These are phyloP conservation scores for Globisporangium middletonii DNA, from an alignment of 352 stramenopile genomes.

Conservation along the genomic window DNA sequence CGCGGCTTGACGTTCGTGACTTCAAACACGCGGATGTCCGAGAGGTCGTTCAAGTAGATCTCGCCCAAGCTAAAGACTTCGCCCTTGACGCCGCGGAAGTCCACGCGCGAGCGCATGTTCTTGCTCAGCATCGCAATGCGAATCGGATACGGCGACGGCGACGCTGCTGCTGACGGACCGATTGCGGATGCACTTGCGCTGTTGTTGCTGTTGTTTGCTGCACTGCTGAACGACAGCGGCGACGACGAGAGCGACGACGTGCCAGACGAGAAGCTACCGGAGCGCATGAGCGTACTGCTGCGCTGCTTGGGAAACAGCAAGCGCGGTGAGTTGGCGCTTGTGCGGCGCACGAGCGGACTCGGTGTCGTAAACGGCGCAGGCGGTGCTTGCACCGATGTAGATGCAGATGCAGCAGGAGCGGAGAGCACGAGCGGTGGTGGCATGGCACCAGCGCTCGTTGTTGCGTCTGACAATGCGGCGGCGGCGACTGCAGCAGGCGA, in stretches of 20 bases:
- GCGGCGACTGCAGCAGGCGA: neutral
- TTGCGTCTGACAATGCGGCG: neutral
- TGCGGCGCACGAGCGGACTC: constrained; percentile 1
- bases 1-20: constrained; percentile 56
- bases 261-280: constrained; percentile 14
- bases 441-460: neutral
- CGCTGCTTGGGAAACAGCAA: constrained; percentile 11
- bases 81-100: constrained; percentile 43
- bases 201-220: neutral
- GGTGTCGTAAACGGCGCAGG: neutral
- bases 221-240: neutral
- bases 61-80: constrained; percentile 67
- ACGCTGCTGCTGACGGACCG: constrained; percentile 3
- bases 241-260: constrained; percentile 14
- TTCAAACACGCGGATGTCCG: constrained; percentile 79
- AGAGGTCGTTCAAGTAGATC: constrained; percentile 85
- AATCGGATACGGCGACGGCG: constrained; percentile 27
- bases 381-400: neutral
- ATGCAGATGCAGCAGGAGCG: neutral
- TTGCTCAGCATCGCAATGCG: constrained; percentile 60
- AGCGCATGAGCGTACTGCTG: constrained; percentile 5
- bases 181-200: neutral
- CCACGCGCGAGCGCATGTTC: constrained; percentile 36
- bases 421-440: constrained; percentile 6
- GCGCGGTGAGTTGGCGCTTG: constrained; percentile 10